phyloP scores from a whole-genome alignment of 148 eudicot species.

The Arctostaphylos glauca region DNA sequence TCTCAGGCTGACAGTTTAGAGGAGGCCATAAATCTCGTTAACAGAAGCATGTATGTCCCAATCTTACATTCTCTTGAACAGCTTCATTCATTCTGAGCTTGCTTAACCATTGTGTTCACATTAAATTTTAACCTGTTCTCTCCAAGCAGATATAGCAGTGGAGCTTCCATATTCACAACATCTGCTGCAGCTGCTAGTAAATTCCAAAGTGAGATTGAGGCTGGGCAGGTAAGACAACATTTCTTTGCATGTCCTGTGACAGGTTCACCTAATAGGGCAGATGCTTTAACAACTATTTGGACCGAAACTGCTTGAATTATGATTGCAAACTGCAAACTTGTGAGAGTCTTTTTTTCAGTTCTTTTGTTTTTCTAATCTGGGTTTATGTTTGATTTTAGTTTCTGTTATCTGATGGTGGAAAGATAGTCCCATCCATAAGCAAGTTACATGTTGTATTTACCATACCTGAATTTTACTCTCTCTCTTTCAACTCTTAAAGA shows the following conservation, averaged over 20 bases:
- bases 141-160: constrained; percentile 45
- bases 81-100: background rate
- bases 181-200: constrained; percentile 61
- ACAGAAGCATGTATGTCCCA: constrained; percentile 46
- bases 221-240: constrained; percentile 47
- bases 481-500: background rate
- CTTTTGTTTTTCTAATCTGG: background rate
- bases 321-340: background rate
- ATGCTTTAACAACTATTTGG: background rate
- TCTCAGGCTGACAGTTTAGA: constrained; percentile 60
- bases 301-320: background rate
- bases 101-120: background rate
- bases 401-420: background rate
- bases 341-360: background rate
- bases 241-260: background rate
- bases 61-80: background rate
- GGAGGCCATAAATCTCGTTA: constrained; percentile 56
- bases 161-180: constrained; percentile 64
- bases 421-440: background rate
- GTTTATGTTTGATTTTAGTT: background rate
- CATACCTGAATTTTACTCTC: background rate
- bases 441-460: background rate
- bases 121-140: constrained; percentile 17
- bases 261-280: background rate
- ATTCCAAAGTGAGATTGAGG: constrained; percentile 56